Evolutionary conservation across 2,329 filamentous ascomycete species (phyloP), one percentile per base, ranked within the genome.

Genomic region (Fusarium sp.): DNA sequence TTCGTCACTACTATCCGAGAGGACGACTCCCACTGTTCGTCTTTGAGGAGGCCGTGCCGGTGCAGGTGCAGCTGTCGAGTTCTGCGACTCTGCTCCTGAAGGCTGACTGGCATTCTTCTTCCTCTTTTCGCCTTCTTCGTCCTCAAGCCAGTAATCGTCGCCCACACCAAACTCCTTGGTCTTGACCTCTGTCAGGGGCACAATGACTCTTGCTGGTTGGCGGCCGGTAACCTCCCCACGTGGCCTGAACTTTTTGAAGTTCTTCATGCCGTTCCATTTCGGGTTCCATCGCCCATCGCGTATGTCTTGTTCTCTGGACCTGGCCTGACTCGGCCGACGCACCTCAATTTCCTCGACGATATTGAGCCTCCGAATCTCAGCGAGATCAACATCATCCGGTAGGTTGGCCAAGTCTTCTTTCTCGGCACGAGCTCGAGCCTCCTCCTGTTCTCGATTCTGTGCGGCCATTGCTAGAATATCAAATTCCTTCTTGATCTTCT

Each of bases 261-360:
- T 98, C 80, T 94, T 95, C 44, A 95, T 88, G 1, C 95, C 96
- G 77, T 98, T 97, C 96, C 96, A 99, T 40, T 86, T 87, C 1
- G 94, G 90, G 71, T 98, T 89, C 95, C 95, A 98, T 41, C 93
- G 87, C 6, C 86, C 85, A 44, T 84, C 83, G 2, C 81, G 83
- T 46, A 85, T 78, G 18, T 88, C 86, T 60, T 84, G 81, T n/a
- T 90, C 88, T 66, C 74, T 70, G 65, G 72, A 79, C 58, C 71
- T 77, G 31, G 71, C 60, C 3, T 70, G 61, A 73, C 75, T 74
- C 75, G 68, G 71, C 67, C 75, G 60, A 27, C 84, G 86, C 0
- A 98, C 78, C 9, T 92, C 86, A 81, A 97, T 93, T 68, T 92
- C 88, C 75, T 96, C 93, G 2, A 97, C 87, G 15, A 94, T 89